Evolutionary conservation across 2,329 filamentous ascomycete species (phyloP), one percentile per base, ranked within the genome.

Genomic region (Sporothrix phasma): DNA sequence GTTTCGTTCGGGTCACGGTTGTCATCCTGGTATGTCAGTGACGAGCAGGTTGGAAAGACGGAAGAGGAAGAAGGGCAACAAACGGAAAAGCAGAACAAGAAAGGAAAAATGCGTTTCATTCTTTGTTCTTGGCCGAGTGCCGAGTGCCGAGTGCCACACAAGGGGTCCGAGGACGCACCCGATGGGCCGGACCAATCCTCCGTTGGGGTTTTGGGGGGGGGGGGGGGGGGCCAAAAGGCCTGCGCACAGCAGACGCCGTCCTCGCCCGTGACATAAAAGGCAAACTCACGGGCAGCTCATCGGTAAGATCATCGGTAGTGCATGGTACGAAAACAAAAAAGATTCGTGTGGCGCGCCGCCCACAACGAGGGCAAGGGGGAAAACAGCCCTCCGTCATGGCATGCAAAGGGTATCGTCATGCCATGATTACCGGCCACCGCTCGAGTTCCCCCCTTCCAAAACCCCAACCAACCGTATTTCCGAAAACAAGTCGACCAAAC

Each of bases 11-110:
- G 5, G 8, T 46, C 60, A 62, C 46, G 46, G 22, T 54, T 54
- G 61, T 45, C 49, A 54, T 54, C 61, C 61, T 54, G 26, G 34
- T 37, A n/a, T 19, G 59, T 41, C 22, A 51, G 59, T 41, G 46
- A 51, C 59, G 17, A 58, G 58, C 58, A 47, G 10, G 15, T 4
- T 17, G 41, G 43, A 5, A 10, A 2, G 4, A 19, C 3, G 13
- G 17, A 37, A 11, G 31, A 5, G n/a, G 17, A 24, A 46, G 4
- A n/a, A 31, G n/a, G n/a, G n/a, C n/a, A 29, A 17, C 29, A 26
- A 17, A 51, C 6, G 2, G 45, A n/a, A 46, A 41, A 47, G 45
- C 8, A 62, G 15, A n/a, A 39, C 41, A 34, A 58, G 10, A 29
- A 7, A 53, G 11, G 19, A 37, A 8, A 61, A 58, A 37, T 13